phyloP scores from a whole-genome alignment of 768 basidiomycete genomes.

The Mycena sanguinolenta region DNA sequence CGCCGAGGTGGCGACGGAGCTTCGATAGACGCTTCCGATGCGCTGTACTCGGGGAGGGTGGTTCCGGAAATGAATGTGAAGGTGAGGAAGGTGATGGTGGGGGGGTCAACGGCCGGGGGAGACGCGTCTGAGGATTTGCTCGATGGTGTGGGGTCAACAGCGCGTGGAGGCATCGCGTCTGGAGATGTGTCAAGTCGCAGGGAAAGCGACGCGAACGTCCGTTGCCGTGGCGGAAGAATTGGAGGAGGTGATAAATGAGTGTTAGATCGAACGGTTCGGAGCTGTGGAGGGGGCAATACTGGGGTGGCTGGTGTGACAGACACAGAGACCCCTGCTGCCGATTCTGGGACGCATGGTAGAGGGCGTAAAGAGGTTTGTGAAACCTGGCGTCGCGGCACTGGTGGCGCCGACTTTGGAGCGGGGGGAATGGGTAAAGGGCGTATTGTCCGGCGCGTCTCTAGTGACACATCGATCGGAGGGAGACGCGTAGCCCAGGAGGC shows the following conservation, averaged over 20 bases:
- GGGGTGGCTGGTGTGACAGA: conserved; percentile 29
- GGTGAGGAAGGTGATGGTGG: conserved; percentile 11
- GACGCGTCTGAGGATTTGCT: conserved; percentile 21
- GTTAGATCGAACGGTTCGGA: conserved; percentile 5
- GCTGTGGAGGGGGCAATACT: background rate
- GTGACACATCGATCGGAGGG: conserved; percentile 5
- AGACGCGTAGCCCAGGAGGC: conserved; percentile 10
- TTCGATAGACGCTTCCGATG: conserved; percentile 47
- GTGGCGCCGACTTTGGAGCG: conserved; percentile 21
- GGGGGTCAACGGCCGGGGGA: background rate
- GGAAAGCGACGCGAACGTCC: conserved; percentile 30
- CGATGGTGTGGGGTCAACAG: conserved; percentile 10
- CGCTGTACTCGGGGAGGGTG: conserved; percentile 46
- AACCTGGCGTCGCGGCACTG: conserved; percentile 13
- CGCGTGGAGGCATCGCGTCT: too few species aligned
- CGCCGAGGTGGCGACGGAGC: conserved; percentile 51
- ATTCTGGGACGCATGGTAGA: conserved; percentile 29
- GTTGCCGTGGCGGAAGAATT: background rate
- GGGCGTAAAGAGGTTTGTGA: conserved; percentile 25
- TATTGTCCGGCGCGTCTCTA: conserved; percentile 21
- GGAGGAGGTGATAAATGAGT: conserved; percentile 10
- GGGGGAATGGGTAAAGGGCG: conserved; percentile 34
- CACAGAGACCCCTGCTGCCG: background rate
- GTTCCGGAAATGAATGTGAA: conserved; percentile 26
- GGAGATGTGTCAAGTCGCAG: conserved; percentile 33